phyloP scores from a whole-genome alignment of 2,329 filamentous ascomycete genomes.

The Paraphaeosphaeria sporulosa region DNA sequence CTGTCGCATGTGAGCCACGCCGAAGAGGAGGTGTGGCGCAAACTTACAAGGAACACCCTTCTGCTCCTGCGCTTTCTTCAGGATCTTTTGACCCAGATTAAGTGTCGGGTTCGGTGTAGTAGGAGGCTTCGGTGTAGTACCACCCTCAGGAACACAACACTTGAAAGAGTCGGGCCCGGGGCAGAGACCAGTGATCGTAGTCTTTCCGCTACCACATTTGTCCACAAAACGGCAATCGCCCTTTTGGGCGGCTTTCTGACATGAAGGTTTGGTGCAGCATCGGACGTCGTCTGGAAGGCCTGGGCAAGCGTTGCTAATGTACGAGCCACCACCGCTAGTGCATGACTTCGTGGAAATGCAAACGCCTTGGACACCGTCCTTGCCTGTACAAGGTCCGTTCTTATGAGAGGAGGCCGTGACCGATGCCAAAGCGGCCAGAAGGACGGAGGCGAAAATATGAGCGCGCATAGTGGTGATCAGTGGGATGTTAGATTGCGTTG shows the following conservation, averaged over 20 bases:
- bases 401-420: slow-evolving; percentile 20
- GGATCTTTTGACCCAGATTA: slow-evolving; percentile 26
- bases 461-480: slow-evolving; percentile 15
- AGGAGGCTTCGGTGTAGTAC: slow-evolving; percentile 16
- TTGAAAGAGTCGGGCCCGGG: slow-evolving; percentile 26
- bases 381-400: slow-evolving; percentile 29
- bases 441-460: slow-evolving; percentile 13
- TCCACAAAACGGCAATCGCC: slow-evolving; percentile 29
- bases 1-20: slow-evolving; percentile 15
- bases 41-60: slow-evolving; percentile 27
- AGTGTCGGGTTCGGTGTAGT: slow-evolving; percentile 14
- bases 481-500: not conserved
- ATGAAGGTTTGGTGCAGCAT: slow-evolving; percentile 31
- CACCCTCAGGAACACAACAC: slow-evolving; percentile 24
- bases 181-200: slow-evolving; percentile 19
- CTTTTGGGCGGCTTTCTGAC: slow-evolving; percentile 19
- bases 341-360: slow-evolving; percentile 28
- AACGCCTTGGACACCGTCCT: slow-evolving; percentile 24
- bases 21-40: not conserved
- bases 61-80: slow-evolving; percentile 28
- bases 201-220: slow-evolving; percentile 24
- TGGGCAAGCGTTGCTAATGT: slow-evolving; percentile 29
- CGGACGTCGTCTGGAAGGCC: slow-evolving; percentile 31
- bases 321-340: slow-evolving; percentile 22
- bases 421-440: slow-evolving; percentile 13